Base-by-base conservation (phyloP, 352 stramenopile species). In the Pythium periplocum region DNA sequence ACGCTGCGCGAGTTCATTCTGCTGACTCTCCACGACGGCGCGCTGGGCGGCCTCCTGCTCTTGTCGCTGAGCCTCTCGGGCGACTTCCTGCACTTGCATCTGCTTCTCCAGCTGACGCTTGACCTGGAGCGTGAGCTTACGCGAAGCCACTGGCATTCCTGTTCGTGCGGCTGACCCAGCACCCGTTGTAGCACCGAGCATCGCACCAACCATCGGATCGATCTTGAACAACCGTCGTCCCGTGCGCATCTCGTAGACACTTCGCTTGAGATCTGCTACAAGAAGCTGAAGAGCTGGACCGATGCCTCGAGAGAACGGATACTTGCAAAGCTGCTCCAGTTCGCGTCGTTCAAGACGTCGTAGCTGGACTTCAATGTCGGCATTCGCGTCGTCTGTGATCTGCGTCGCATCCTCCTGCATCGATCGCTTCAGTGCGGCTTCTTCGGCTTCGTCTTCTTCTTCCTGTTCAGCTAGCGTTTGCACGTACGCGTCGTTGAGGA, bases 401-500 rank as follows among this genome's bases (percentile, higher is more conserved):
- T 42, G 38, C 7, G 38, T 42, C 38, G 34, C 33, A 17, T 34
- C 30, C 12, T 62, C 50, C 17, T 26, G 17, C 38, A 58, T 48
- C 10, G 58, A 60, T 3, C 36, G 40, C n/a, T 57, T 6, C 2
- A 65, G 38, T 7, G 53, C 47, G 0, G 53, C 68, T 45, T 73
- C 63, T 10, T 66, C 66, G 6, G 59, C 41, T 6, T 82, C 69
- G 30, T 77, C 68, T 30, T 73, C 62, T 42, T 78, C 72, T 48
- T 87, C 77, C 59, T 85, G 67, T 37, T 87, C 76, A 1, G 67
- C 71, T n/a, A 86, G 54, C 2, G 77, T 87, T 52, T 87, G 77
- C 46, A 83, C 56, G 52, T 87, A 91, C 34, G 79, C 78, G 55
- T 90, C 81, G 36, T 87, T 87, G 9, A 91, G 56, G 39, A 91